Conservation (phyloP, 805 yeast species). For the Kodamaea jinghongensis region DNA sequence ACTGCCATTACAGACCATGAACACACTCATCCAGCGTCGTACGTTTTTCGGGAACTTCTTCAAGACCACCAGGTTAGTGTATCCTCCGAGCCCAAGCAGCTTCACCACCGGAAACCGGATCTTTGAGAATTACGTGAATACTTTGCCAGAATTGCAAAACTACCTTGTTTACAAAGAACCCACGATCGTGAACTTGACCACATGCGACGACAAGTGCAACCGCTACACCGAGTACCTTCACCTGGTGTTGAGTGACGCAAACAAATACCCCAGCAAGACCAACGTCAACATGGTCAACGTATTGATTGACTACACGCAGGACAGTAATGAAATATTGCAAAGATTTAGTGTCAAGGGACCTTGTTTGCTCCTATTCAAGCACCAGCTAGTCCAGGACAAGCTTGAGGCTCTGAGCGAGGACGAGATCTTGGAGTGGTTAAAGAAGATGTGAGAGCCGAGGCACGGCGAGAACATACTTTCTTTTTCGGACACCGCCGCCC, state of each 20-base stretch:
- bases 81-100: conserved; percentile 38
- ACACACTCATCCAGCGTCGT: conserved; percentile 5
- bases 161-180: conserved; percentile 55
- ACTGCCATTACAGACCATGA: no score
- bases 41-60: conserved; percentile 5
- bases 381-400: conserved; percentile 53
- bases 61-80: conserved; percentile 26
- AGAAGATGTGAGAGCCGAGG: no score
- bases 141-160: conserved; percentile 58
- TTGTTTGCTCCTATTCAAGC: conserved; percentile 49
- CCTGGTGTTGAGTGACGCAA: conserved; percentile 25
- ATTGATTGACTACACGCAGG: conserved; percentile 48
- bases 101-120: conserved; percentile 40
- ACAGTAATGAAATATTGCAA: conserved; percentile 8
- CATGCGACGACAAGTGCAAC: conserved; percentile 62
- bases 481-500: no score
- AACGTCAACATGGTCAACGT: conserved; percentile 67
- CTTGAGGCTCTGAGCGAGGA: conserved; percentile 26
- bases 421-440: conserved; percentile 32
- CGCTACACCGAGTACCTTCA: conserved; percentile 61
- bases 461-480: no score
- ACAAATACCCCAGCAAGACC: conserved; percentile 27
- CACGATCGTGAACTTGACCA: conserved; percentile 67
- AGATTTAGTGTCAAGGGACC: conserved; percentile 9
- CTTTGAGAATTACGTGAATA: conserved; percentile 45